These are phyloP conservation scores for Sphagnurus paluster DNA, from an alignment of 1,284 basidiomycete genomes.

Conservation along the genomic window DNA sequence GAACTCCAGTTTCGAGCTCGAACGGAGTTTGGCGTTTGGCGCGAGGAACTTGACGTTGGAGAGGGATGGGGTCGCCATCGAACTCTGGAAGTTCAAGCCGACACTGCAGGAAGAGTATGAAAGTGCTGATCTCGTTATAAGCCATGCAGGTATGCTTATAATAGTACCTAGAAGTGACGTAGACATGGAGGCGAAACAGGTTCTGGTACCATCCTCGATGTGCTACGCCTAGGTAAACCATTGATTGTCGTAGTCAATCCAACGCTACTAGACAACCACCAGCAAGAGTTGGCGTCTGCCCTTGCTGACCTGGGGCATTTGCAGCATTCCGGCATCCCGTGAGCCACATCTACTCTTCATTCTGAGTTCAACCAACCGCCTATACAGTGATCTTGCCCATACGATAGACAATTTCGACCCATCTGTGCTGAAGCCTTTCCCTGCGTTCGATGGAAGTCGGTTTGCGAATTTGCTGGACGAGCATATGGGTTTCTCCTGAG, in stretches of 20 bases:
- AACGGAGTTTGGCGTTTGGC: constrained; percentile 24
- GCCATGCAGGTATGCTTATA: constrained; percentile 82
- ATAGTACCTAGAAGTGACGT: constrained; percentile 1
- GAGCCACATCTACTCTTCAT: constrained; percentile 29
- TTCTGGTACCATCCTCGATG: constrained; percentile 92
- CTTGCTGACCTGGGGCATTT: constrained; percentile 67
- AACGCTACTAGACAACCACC: constrained; percentile 91
- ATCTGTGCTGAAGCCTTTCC: constrained; percentile 55
- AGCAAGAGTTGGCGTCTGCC: constrained; percentile 83
- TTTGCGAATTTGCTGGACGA: constrained; percentile 70
- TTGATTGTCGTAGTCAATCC: constrained; percentile 91
- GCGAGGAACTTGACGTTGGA: constrained; percentile 30
- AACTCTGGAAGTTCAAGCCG: constrained; percentile 73
- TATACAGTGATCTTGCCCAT: constrained; percentile 50
- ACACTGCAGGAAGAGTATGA: constrained; percentile 67
- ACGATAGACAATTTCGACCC: constrained; percentile 52
- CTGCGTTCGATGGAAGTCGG: constrained; percentile 60
- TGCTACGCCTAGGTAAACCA: constrained; percentile 70
- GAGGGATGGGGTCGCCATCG: constrained; percentile 52
- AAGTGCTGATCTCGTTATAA: constrained; percentile 78
- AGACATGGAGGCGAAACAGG: constrained; percentile 48
- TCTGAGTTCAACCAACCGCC: constrained; percentile 6
- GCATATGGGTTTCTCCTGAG: constrained; percentile 65
- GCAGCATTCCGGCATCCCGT: constrained; percentile 60
- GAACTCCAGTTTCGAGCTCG: constrained; percentile 42